Evolutionary conservation across 176 grass and related monocot genomes (phyloP).

Genomic region (Avena sativa): DNA sequence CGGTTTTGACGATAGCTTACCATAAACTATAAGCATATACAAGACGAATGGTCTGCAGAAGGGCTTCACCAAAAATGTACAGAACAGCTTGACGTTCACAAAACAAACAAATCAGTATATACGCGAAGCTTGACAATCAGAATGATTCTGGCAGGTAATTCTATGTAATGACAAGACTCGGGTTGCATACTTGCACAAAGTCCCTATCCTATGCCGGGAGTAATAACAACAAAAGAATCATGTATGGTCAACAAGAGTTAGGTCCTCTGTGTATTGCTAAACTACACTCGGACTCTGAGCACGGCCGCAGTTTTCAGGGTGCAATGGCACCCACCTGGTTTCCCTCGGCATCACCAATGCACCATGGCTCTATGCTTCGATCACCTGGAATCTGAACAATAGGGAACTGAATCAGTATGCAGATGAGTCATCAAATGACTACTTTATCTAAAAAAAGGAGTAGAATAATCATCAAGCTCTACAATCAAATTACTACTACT

Average conservation of each 20-base stretch:
- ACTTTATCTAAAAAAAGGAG: neutral
- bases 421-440: neutral
- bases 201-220: conserved; percentile 10
- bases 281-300: neutral
- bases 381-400: conserved; percentile 39
- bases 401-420: conserved; percentile 11
- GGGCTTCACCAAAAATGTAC: neutral
- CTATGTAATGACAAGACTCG: conserved; percentile 29
- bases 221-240: neutral
- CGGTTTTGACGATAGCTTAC: neutral
- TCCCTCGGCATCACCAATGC: neutral
- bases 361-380: neutral
- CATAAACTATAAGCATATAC: neutral
- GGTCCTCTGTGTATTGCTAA: conserved; percentile 18
- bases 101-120: conserved; percentile 42
- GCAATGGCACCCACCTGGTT: neutral
- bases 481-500: conserved; percentile 11
- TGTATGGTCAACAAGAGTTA: conserved; percentile 16
- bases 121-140: neutral
- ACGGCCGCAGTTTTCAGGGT: neutral
- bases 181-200: neutral
- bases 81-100: conserved; percentile 25
- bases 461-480: neutral
- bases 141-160: conserved; percentile 5
- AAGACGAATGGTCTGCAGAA: neutral